Percentiles rank a stretch among this genome's conserved stretches.
Evolutionary conservation across 2,329 filamentous ascomycete genomes (phyloP).

Genomic region (Xylariaceae sp.): DNA sequence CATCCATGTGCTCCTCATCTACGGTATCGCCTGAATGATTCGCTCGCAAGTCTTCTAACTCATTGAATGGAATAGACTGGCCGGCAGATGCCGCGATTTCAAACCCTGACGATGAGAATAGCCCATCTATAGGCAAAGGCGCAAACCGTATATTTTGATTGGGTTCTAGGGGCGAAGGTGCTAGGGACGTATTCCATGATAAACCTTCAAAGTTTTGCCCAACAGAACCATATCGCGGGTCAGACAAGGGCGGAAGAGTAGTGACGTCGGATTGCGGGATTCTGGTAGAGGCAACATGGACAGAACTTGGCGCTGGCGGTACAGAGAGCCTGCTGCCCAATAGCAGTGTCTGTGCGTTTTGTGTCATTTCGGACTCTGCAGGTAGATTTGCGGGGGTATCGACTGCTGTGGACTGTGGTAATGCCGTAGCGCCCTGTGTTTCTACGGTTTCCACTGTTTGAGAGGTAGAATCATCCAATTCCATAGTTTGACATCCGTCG

Average conservation of each 20-base stretch:
- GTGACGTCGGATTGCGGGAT: not conserved
- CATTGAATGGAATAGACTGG: constrained; percentile 2
- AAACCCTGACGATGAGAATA: constrained; percentile 7
- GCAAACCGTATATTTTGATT: not conserved
- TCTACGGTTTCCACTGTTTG: constrained; percentile 15
- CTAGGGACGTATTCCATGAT: not conserved
- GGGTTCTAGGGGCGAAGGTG: not conserved
- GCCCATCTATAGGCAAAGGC: not conserved
- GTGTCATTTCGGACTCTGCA: not conserved
- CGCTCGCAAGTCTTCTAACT: not conserved
- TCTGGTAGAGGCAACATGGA: not conserved
- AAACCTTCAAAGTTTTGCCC: not conserved
- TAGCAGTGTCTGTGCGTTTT: not conserved
- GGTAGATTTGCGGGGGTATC: not conserved
- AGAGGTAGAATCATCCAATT: constrained; percentile 36
- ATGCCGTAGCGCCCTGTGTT: not conserved
- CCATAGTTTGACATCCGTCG: constrained; percentile 49
- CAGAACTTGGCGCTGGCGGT: not conserved
- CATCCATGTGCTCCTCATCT: not conserved
- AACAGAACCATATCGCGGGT: not conserved
- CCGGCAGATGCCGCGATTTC: not conserved
- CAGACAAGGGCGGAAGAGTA: not conserved
- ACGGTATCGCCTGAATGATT: not conserved
- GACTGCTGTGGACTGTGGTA: not conserved
- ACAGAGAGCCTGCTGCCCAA: not conserved